Evolutionary conservation across 805 yeast species (phyloP), one percentile per base, ranked within the genome.

Genomic region (Saccharomycopsis sp.): DNA sequence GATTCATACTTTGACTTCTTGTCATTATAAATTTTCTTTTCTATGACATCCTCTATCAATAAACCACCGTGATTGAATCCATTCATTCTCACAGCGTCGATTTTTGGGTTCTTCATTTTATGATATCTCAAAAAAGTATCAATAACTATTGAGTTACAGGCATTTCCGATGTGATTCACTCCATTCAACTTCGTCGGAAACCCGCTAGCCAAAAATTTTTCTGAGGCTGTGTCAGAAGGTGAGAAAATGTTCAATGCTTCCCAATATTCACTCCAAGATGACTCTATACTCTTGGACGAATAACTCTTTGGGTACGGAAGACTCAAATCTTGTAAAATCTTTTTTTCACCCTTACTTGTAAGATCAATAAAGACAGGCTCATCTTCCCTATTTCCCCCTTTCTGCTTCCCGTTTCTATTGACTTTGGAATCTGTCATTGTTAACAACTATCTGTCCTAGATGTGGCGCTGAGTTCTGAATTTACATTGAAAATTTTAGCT

Each of bases 151-250:
- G 86, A 83, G n/a, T 97, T 89, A 59, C 89, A 72, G 21, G 96
- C 97, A 63, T 92, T 97, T 52, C 98, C 98, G 61, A 92, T 89
- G 64, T 92, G 98, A 52, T 89, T 71, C 32, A 96, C 96, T 64
- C 98, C 97, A 36, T 97, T 92, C 50, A 92, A 94, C 61, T 92
- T 92, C 56, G 96, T 96, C 46, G 98, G 98, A 32, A 97, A 97
- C 10, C 94, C 92, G 30, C 96, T 96, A 53, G 92, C 84, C 48
- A 82, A 71, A 63, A 88, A 88, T n/a, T n/a, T n/a, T n/a, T n/a
- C n/a, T n/a, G n/a, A n/a, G n/a, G n/a, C n/a, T n/a, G n/a, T n/a
- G n/a, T n/a, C n/a, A 16, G 69, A 57, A 16, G 97, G 96, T 62
- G 80, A 79, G 55, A 88, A 89, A 54, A 75, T 76, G 16, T 89